Evolutionary conservation across 495 filamentous ascomycete species (phyloP).

Genomic region (Talaromyces liani): DNA sequence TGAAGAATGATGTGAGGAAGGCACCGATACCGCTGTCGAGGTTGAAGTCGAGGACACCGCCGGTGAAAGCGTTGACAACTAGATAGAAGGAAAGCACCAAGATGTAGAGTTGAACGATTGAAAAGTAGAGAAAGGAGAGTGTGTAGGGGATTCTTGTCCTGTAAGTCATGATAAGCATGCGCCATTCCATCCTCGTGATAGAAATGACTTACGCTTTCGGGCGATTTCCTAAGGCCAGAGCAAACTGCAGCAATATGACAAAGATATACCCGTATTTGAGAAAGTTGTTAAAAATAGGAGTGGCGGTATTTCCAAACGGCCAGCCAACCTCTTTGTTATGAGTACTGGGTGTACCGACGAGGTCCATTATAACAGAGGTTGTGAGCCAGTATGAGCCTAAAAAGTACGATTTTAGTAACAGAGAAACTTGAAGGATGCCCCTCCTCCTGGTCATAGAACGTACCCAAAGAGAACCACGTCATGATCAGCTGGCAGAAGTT

Average conservation of each 20-base stretch:
- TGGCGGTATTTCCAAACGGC: conserved; percentile 77
- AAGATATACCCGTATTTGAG: conserved; percentile 87
- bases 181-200: neutral
- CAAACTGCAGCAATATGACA: conserved; percentile 88
- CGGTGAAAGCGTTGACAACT: conserved; percentile 70
- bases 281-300: conserved; percentile 84
- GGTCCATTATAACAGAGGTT: conserved; percentile 93
- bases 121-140: conserved; percentile 79
- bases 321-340: conserved; percentile 38
- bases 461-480: conserved; percentile 90
- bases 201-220: conserved; percentile 58
- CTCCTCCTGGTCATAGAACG: conserved; percentile 22
- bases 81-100: conserved; percentile 83
- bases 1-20: conserved; percentile 73
- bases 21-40: conserved; percentile 40
- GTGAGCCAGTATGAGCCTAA: conserved; percentile 86
- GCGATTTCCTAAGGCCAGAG: conserved; percentile 89
- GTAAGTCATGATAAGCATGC: neutral
- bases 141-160: conserved; percentile 84
- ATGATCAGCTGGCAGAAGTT: conserved; percentile 85
- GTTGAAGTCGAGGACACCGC: conserved; percentile 43
- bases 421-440: conserved; percentile 4
- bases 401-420: neutral
- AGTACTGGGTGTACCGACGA: conserved; percentile 66
- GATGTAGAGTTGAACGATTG: conserved; percentile 81